Percentiles rank a stretch among this genome's conserved stretches.
Conservation (phyloP, 441 rosid genomes). For the Mallotus repandus region DNA sequence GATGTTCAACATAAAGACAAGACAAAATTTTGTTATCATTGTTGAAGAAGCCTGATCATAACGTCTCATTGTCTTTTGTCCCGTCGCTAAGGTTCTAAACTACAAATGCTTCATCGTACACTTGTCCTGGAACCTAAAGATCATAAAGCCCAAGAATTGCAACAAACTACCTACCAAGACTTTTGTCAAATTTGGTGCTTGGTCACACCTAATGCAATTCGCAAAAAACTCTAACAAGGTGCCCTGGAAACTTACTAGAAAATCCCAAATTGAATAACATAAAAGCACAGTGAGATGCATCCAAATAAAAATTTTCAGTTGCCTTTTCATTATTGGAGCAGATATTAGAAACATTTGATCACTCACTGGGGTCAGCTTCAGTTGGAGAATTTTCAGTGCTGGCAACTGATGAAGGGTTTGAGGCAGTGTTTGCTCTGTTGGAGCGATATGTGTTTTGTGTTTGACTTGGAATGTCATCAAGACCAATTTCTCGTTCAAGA, state of each 20-base stretch:
- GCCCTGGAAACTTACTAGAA: background rate
- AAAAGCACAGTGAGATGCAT: background rate
- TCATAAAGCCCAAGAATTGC: background rate
- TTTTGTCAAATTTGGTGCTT: background rate
- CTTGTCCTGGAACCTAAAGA: background rate
- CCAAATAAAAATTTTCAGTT: background rate
- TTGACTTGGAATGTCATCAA: conserved; percentile 57
- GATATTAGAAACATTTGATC: conserved; percentile 13
- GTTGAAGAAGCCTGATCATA: background rate
- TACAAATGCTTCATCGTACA: background rate
- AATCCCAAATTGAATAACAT: background rate
- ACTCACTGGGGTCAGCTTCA: conserved; percentile 58
- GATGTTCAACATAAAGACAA: background rate
- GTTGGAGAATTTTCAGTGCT: conserved; percentile 37
- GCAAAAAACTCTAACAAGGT: background rate
- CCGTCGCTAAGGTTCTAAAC: conserved; percentile 55
- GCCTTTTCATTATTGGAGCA: background rate
- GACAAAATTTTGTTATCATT: background rate
- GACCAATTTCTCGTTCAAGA: conserved; percentile 89
- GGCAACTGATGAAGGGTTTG: conserved; percentile 43
- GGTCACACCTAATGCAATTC: background rate
- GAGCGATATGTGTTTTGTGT: conserved; percentile 41
- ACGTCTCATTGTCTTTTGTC: conserved; percentile 16
- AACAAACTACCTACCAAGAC: background rate
- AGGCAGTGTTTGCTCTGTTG: conserved; percentile 33